Evolutionary conservation across 2,329 filamentous ascomycete species (phyloP).

Genomic region (Hypoxylon sp.): DNA sequence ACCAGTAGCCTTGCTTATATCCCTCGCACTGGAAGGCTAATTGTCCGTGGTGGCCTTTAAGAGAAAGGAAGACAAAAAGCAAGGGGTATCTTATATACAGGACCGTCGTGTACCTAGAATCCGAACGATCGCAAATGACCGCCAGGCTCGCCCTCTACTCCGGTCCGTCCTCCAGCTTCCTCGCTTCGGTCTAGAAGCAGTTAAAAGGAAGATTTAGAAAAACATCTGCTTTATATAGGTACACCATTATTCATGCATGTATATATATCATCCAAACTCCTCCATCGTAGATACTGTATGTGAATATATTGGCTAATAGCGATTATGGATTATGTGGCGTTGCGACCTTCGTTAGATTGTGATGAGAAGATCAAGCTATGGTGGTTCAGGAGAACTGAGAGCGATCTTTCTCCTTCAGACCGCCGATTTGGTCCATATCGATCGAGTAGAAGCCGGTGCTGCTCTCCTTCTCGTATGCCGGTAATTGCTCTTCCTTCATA

Average conservation of each 20-base stretch:
- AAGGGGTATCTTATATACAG: conserved; percentile 40
- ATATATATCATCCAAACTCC: conserved; percentile 36
- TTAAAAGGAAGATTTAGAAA: conserved; percentile 35
- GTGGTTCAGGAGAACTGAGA: conserved; percentile 45
- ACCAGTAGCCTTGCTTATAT: conserved; percentile 28
- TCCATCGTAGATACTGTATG: conserved; percentile 23
- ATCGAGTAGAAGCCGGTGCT: conserved; percentile 87
- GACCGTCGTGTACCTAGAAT: conserved; percentile 36
- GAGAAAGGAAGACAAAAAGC: conserved; percentile 28
- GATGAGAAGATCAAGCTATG: conserved; percentile 11
- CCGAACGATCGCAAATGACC: conserved; percentile 21
- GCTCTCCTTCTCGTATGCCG: conserved; percentile 86
- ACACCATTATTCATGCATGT: conserved; percentile 40
- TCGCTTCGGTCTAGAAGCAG: conserved; percentile 33
- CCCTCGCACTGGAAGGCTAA: conserved; percentile 19
- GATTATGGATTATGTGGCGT: conserved; percentile 22
- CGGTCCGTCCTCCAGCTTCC: conserved; percentile 31
- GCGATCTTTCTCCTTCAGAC: conserved; percentile 86
- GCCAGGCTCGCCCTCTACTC: conserved; percentile 22
- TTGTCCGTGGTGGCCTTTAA: conserved; percentile 18
- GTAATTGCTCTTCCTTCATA: conserved; percentile 79
- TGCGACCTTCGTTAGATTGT: conserved; percentile 15
- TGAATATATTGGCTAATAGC: conserved; percentile 23
- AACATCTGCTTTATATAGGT: conserved; percentile 37
- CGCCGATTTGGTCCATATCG: conserved; percentile 93